A percentile compares a stretch with the other conserved stretches of the same genome.
These are phyloP conservation scores for Pisolithus microcarpus DNA, from an alignment of 768 basidiomycete genomes.

Conservation along the genomic window DNA sequence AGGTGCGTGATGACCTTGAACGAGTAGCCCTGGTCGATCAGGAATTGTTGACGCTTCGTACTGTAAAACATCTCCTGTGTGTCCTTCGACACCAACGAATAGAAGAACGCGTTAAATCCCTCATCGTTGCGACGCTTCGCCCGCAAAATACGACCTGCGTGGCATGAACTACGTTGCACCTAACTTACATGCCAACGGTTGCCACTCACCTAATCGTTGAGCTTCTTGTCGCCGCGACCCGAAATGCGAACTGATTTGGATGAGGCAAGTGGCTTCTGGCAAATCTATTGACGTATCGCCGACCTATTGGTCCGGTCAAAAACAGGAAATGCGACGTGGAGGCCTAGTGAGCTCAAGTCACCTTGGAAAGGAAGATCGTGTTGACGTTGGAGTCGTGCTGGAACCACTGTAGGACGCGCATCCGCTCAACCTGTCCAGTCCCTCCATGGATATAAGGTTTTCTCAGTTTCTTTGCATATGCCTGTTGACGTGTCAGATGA, in stretches of 20 bases:
- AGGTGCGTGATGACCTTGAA: slow-evolving; percentile 99
- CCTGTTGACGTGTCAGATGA: slow-evolving; percentile 35
- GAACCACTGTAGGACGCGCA: slow-evolving; percentile 92
- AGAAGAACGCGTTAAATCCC: slow-evolving; percentile 99
- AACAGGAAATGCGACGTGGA: slow-evolving; percentile 9
- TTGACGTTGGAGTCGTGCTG: slow-evolving; percentile 94
- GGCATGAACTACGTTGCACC: slow-evolving; percentile 9
- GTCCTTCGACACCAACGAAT: slow-evolving; percentile 97
- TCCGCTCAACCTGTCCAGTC: slow-evolving; percentile 90
- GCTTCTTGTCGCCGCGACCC: slow-evolving; percentile 98
- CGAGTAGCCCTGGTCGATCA: slow-evolving; percentile 98
- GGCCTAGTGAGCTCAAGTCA: slow-evolving; percentile 23
- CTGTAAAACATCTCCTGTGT: slow-evolving; percentile 99
- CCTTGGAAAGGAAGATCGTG: slow-evolving; percentile 98
- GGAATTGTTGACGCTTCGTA: slow-evolving; percentile 96
- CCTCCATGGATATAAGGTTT: slow-evolving; percentile 97
- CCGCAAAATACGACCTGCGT: slow-evolving; percentile 83
- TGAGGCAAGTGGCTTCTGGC: slow-evolving; percentile 97
- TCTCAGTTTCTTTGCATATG: slow-evolving; percentile 87
- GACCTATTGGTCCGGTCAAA: slow-evolving; percentile 44
- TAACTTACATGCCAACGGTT: slow-evolving; percentile 9
- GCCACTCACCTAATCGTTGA: slow-evolving; percentile 72
- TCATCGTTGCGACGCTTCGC: slow-evolving; percentile 98
- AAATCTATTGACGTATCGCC: slow-evolving; percentile 99
- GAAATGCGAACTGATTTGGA: slow-evolving; percentile 99